Conservation (phyloP, 495 filamentous ascomycete genomes). For the Penicillium canescens region DNA sequence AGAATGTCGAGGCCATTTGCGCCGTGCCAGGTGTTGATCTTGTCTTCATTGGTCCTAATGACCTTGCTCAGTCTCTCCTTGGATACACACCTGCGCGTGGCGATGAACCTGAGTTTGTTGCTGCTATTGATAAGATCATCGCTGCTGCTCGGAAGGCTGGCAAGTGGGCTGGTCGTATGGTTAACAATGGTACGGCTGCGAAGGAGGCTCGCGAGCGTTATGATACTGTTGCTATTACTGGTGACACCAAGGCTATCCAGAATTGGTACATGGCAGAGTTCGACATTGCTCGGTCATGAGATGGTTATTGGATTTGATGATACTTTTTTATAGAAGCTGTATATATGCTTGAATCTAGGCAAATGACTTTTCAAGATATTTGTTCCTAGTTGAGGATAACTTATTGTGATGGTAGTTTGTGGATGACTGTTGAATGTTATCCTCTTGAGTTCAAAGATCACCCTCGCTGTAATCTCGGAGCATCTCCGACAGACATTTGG, state of each 20-base stretch:
- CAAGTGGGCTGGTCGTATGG: constrained; percentile 34
- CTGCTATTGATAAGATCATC: constrained; percentile 32
- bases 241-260: constrained; percentile 35
- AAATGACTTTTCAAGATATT: neutral
- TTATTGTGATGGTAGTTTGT: no score
- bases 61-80: constrained; percentile 32
- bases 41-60: constrained; percentile 37
- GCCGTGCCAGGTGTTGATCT: constrained; percentile 32
- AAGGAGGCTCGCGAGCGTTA: constrained; percentile 28
- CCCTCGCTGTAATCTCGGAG: no score
- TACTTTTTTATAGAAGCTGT: neutral
- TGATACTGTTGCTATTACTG: constrained; percentile 34
- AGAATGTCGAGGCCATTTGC: constrained; percentile 31
- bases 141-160: constrained; percentile 31
- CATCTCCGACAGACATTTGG: no score
- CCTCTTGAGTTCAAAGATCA: no score
- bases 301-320: neutral
- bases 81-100: constrained; percentile 28
- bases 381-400: no score
- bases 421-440: no score
- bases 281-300: constrained; percentile 31
- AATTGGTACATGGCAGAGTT: constrained; percentile 39
- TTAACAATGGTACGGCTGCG: constrained; percentile 25
- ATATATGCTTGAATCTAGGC: neutral
- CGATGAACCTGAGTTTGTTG: constrained; percentile 35